phyloP scores from a whole-genome alignment of 2,329 filamentous ascomycete genomes.

The Colletotrichum camelliae region DNA sequence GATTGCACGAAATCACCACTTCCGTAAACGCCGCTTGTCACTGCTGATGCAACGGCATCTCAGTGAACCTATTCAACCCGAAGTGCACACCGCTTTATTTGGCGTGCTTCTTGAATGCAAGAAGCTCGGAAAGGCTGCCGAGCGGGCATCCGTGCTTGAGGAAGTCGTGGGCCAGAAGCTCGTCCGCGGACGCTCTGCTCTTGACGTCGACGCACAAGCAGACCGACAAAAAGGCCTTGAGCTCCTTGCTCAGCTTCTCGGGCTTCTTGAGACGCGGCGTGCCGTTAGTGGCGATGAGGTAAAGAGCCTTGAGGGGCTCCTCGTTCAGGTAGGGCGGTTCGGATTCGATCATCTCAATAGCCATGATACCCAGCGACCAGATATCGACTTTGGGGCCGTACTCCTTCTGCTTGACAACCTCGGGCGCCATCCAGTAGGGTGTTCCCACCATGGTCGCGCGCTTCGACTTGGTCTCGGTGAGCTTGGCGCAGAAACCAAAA shows the following conservation, averaged over 20 bases:
- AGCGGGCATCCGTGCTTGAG: slow-evolving; percentile 88
- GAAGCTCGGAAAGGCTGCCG: slow-evolving; percentile 81
- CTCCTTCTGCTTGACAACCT: slow-evolving; percentile 99
- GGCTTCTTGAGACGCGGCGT: slow-evolving; percentile 97
- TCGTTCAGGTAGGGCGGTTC: slow-evolving; percentile 98
- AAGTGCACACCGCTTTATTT: slow-evolving; percentile 48
- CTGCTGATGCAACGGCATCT: not conserved
- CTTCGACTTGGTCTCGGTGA: slow-evolving; percentile 95
- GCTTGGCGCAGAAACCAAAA: slow-evolving; percentile 98
- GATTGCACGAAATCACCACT: not conserved
- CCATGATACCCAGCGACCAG: slow-evolving; percentile 99
- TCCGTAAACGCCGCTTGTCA: not conserved
- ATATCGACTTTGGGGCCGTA: slow-evolving; percentile 99
- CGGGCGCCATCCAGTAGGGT: slow-evolving; percentile 99
- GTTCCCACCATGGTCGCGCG: slow-evolving; percentile 99
- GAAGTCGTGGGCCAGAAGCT: slow-evolving; percentile 92
- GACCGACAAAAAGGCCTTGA: slow-evolving; percentile 95
- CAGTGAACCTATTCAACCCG: not conserved
- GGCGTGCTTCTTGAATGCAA: slow-evolving; percentile 82
- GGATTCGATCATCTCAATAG: slow-evolving; percentile 99
- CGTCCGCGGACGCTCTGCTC: slow-evolving; percentile 88
- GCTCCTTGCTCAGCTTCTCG: slow-evolving; percentile 95
- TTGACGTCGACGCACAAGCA: slow-evolving; percentile 97
- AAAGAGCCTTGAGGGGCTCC: slow-evolving; percentile 95
- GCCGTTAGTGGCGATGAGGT: slow-evolving; percentile 97